Evolutionary conservation across 129 eudicot species (phyloP), one percentile per base, ranked within the genome.

Genomic region (Flaveria brownii): DNA sequence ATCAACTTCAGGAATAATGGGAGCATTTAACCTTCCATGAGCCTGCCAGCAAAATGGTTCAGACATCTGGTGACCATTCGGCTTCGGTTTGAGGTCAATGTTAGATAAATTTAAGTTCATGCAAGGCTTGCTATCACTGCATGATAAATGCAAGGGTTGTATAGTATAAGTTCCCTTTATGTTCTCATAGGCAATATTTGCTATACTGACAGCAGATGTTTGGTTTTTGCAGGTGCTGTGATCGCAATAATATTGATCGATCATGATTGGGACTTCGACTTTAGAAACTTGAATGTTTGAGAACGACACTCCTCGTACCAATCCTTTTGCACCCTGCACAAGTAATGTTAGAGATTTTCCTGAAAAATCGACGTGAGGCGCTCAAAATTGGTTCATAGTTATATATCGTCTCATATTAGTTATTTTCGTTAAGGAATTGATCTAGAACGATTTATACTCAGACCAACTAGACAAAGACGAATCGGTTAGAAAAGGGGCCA

Each of bases 221-320:
- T 82, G 85, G 69, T 93, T 93, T 81, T 78, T 80, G 88, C 98
- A 93, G 2, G 9, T 75, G 14, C 85, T 77, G 67, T 90, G 88
- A 84, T 91, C 98, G 57, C 97, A 94, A 66, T 91, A 94, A 77
- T 80, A 94, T 62, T 94, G 97, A 75, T 94, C 93, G 36, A 94
- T 89, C 14, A 94, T 85, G 49, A 94, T 94, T 4, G 98, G 98
- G 18, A 77, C 61, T 79, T 88, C 84, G 39, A 94, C 98, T 68
- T 86, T 85, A 6, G 87, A 78, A 12, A 94, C 83, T 83, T 84
- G 87, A 61, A 94, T 87, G 74, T 94, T 91, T 70, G 97, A 88
- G 79, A 94, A 94, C 10, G 71, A 50, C 1, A 94, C 84, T 36
- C 86, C 87, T 80, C 81, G 77, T 23, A 88, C 97, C 26, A 91